Evolutionary conservation across 2,329 filamentous ascomycete species (phyloP), one percentile per base, ranked within the genome.

Genomic region (Aspergillus sp.): DNA sequence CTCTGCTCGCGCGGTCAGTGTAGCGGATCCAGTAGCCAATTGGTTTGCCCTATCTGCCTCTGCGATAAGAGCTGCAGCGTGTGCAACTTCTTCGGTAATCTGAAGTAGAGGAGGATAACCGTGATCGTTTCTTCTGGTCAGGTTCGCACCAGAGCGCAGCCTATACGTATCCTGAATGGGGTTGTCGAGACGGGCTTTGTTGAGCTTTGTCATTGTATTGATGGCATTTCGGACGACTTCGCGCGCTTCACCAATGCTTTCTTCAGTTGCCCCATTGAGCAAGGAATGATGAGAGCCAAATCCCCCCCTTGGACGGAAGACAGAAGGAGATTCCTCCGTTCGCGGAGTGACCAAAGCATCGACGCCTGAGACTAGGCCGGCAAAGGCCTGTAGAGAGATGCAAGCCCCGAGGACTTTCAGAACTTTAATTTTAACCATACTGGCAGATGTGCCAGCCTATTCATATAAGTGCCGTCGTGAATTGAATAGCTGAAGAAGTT

Each of bases 41-140:
- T 30, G 24, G 34, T 20, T 20, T 22, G 47, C 57, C 42, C 40
- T 33, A 39, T 59, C 53, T 9, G 54, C 33, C 48, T 59, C 48
- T 15, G 57, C 53, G 3, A 59, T 53, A 33, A 59, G 51, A n/a
- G 57, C 57, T 37, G 57, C 57, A 40, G 57, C 57, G 33, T 51
- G 47, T 4, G 57, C 48, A 39, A 59, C 50, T 19, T 49, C 22
- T 11, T 52, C 37, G 5, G 57, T 59, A 34, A 59, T 59, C 3
- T 59, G 22, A 4, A 59, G 39, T 22, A 59, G 48, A 45, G 53
- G 46, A n/a, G 48, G 44, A 20, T 37, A 39, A 8, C 20, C 15
- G 3, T 50, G 22, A 27, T 39, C 42, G 17, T 19, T 33, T 19
- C n/a, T 42, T 34, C 45, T 42, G 11, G 40, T 46, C 9, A 55